These are phyloP conservation scores for Epichloe glyceriae DNA, from an alignment of 2,329 filamentous ascomycete species.

Conservation along the genomic window DNA sequence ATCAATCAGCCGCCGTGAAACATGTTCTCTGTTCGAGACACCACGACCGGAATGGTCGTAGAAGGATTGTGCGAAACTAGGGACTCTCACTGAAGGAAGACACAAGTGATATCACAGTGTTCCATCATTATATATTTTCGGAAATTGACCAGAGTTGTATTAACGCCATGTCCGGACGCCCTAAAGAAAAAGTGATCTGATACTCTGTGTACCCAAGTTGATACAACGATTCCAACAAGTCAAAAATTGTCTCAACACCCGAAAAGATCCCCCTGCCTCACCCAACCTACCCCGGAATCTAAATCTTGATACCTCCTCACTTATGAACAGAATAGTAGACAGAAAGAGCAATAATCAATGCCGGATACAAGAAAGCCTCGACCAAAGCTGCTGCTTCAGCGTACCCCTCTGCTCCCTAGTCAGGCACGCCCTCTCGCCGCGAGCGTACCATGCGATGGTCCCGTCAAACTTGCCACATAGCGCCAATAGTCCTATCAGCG, in stretches of 20 bases:
- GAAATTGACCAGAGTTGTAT: neutral
- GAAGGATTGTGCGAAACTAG: neutral
- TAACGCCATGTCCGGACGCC: too few relatives aligned
- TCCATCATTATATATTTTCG: neutral
- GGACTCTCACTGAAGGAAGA: neutral
- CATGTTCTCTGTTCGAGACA: neutral
- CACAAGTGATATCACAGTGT: neutral
- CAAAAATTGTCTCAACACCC: neutral
- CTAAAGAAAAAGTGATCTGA: neutral
- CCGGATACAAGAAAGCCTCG: conserved; percentile 20
- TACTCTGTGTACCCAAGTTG: neutral
- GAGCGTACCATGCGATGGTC: conserved; percentile 34
- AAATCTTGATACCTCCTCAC: neutral
- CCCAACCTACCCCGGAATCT: neutral
- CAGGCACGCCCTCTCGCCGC: conserved; percentile 29
- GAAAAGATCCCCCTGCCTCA: too few relatives aligned
- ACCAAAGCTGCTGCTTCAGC: conserved; percentile 25
- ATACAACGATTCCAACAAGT: neutral
- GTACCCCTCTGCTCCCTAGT: conserved; percentile 18
- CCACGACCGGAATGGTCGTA: neutral
- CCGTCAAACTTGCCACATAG: conserved; percentile 31
- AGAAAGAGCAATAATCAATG: conserved; percentile 18
- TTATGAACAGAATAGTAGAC: conserved; percentile 18
- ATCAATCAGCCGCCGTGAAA: neutral
- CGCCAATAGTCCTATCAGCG: conserved; percentile 32